These are phyloP conservation scores for Wickerhamomyces chambardii DNA, from an alignment of 805 yeast genomes.

Conservation along the genomic window DNA sequence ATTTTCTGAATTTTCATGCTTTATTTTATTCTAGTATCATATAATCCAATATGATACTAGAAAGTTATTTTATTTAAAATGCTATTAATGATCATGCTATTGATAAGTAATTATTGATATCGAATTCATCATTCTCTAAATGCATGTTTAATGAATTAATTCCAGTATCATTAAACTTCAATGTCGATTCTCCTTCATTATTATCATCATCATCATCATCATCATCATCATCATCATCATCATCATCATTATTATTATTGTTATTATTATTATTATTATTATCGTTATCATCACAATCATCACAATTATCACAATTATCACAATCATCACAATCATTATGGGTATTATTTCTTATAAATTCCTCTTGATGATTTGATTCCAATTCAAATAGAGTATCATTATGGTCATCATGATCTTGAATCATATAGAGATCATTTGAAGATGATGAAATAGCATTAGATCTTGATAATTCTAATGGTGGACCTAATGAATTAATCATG, in stretches of 20 bases:
- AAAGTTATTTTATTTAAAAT: too few relatives aligned
- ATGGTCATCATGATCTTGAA: not conserved
- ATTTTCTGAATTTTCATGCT: too few relatives aligned
- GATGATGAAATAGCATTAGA: conserved; percentile 1
- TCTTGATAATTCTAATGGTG: conserved; percentile 2
- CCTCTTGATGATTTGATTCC: too few relatives aligned
- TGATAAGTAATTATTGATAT: not conserved
- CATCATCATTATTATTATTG: too few relatives aligned
- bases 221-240: not conserved
- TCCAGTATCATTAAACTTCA: not conserved
- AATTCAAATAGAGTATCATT: not conserved
- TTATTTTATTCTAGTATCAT: too few relatives aligned
- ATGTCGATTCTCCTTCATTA: not conserved
- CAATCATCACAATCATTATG: too few relatives aligned
- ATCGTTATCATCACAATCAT: too few relatives aligned
- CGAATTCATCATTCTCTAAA: not conserved
- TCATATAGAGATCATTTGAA: not conserved
- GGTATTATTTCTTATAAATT: too few relatives aligned
- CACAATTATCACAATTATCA: too few relatives aligned
- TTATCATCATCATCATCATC: not conserved
- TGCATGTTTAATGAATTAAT: not conserved
- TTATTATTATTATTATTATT: too few relatives aligned
- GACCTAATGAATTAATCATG: conserved; percentile 1
- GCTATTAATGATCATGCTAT: too few relatives aligned
- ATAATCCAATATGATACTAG: too few relatives aligned